Percentiles rank a stretch among this genome's conserved stretches.
Conservation (phyloP, 768 basidiomycete species). For the Hericium alpestre region DNA sequence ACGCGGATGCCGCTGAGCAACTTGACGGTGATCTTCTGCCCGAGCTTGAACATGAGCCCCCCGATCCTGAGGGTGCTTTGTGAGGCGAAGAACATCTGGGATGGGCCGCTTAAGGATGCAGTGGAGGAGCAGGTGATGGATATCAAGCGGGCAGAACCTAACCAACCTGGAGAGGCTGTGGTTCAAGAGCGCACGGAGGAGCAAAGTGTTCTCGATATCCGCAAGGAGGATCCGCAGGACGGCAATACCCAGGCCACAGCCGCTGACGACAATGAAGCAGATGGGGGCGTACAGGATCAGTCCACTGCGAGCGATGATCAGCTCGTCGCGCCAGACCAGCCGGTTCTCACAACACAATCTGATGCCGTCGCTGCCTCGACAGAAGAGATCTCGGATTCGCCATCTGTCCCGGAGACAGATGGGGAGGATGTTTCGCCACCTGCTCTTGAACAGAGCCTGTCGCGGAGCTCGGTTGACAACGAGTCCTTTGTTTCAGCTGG, state of each 20-base stretch:
- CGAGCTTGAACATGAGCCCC: constrained; percentile 73
- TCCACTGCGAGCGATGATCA: not conserved
- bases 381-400: not conserved
- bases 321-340: not conserved
- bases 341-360: not conserved
- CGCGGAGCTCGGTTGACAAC: constrained; percentile 1
- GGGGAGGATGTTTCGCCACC: not conserved
- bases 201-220: not conserved
- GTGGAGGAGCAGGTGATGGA: constrained; percentile 5
- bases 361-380: not conserved
- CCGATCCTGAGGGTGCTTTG: constrained; percentile 62
- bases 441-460: not conserved
- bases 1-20: constrained; percentile 94
- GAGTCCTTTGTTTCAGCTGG: constrained; percentile 5
- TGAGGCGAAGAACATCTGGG: constrained; percentile 63
- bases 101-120: constrained; percentile 17
- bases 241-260: not conserved
- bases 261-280: not conserved
- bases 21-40: constrained; percentile 78
- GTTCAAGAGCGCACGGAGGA: too few relatives aligned
- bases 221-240: constrained; percentile 1
- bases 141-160: not conserved
- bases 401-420: not conserved
- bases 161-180: too few relatives aligned
- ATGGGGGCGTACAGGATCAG: not conserved